These are phyloP conservation scores for Yamadazyma conglobata DNA, from an alignment of 1,139 yeast species.

Conservation along the genomic window DNA sequence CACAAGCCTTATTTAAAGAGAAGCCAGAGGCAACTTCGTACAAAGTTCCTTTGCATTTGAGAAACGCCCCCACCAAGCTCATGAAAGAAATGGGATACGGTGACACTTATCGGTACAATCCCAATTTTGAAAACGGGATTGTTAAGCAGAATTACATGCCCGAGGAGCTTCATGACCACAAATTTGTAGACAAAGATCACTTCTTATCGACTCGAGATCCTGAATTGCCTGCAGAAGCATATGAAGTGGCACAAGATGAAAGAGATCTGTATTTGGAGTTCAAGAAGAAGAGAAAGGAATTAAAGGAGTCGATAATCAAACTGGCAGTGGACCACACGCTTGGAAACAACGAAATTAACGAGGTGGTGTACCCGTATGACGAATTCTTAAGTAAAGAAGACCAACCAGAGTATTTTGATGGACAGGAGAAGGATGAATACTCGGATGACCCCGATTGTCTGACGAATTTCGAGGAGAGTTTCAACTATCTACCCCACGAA, in stretches of 20 bases:
- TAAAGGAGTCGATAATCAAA: constrained; percentile 12
- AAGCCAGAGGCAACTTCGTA: constrained; percentile 63
- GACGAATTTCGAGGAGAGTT: constrained; percentile 32
- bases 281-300: constrained; percentile 18
- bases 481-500: constrained; percentile 12
- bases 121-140: constrained; percentile 66
- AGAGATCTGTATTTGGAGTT: constrained; percentile 27
- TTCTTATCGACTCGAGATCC: constrained; percentile 30
- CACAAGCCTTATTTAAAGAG: constrained; percentile 54
- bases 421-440: constrained; percentile 27
- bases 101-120: constrained; percentile 83
- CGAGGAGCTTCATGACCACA: constrained; percentile 32
- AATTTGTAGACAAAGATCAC: constrained; percentile 39
- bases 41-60: constrained; percentile 73
- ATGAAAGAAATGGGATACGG: constrained; percentile 90
- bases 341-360: constrained; percentile 5
- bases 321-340: constrained; percentile 5
- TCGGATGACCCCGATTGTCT: constrained; percentile 37
- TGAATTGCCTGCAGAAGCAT: constrained; percentile 20
- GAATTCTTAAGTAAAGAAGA: constrained; percentile 35
- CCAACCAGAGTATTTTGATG: constrained; percentile 40
- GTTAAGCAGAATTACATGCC: constrained; percentile 75
- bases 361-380: constrained; percentile 25
- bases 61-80: constrained; percentile 90
- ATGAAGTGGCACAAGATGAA: constrained; percentile 21